Evolutionary conservation across 805 yeast genomes (phyloP).

Genomic region (Ogataea thermomethanolica): DNA sequence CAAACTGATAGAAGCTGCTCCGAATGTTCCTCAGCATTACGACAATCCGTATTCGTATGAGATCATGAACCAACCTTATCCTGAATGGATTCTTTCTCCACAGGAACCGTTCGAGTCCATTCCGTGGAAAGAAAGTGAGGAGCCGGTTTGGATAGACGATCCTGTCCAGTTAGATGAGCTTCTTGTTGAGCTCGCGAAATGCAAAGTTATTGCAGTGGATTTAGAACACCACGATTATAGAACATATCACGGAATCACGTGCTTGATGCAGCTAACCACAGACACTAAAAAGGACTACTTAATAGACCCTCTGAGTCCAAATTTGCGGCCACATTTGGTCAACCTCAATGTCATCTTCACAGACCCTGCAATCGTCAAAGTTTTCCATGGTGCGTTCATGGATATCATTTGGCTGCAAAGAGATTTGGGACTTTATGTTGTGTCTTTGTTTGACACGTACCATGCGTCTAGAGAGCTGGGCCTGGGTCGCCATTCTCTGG

Average conservation of each 20-base stretch:
- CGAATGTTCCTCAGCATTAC: conserved; percentile 54
- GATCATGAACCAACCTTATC: conserved; percentile 67
- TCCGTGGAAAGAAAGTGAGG: conserved; percentile 56
- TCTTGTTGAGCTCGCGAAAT: conserved; percentile 48
- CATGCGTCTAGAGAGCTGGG: conserved; percentile 83
- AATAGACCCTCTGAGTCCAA: conserved; percentile 68
- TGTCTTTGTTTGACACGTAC: conserved; percentile 86
- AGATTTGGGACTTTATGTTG: conserved; percentile 88
- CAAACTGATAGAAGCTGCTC: conserved; percentile 35
- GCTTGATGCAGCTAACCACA: conserved; percentile 88
- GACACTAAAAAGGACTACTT: conserved; percentile 65
- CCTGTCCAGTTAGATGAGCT: conserved; percentile 48
- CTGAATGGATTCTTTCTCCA: conserved; percentile 47
- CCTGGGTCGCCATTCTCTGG: conserved; percentile 78
- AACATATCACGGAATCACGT: conserved; percentile 85
- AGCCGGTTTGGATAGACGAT: conserved; percentile 71
- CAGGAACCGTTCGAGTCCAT: conserved; percentile 46
- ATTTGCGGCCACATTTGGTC: conserved; percentile 64
- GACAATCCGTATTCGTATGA: conserved; percentile 80
- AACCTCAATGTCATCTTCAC: conserved; percentile 72
- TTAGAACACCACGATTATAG: conserved; percentile 94
- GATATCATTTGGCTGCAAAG: conserved; percentile 97
- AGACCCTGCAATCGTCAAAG: conserved; percentile 76
- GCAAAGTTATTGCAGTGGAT: conserved; percentile 81
- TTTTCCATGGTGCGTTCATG: conserved; percentile 95